These are phyloP conservation scores for Urtica urens DNA, from an alignment of 306 rosid species.

Conservation along the genomic window DNA sequence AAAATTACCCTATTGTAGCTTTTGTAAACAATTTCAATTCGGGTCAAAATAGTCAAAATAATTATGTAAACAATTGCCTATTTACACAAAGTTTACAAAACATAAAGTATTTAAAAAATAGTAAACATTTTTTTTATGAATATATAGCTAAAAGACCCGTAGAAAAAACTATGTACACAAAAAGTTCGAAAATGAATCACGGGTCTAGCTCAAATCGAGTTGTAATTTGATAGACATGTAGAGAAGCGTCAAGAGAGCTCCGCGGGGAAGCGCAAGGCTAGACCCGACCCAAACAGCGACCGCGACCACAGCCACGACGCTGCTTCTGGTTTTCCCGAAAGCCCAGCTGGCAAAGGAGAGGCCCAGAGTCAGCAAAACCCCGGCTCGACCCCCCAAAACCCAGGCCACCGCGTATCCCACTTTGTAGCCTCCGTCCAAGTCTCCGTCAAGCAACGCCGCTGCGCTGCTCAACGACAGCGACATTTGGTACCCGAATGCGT, in stretches of 20 bases:
- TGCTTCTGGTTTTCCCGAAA: slow-evolving; percentile 87
- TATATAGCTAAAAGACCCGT: too few species aligned
- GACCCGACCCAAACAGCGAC: slow-evolving; percentile 84
- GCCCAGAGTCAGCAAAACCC: slow-evolving; percentile 63
- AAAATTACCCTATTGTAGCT: too few species aligned
- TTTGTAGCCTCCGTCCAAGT: slow-evolving; percentile 63
- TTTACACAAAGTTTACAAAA: too few species aligned
- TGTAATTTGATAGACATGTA: slow-evolving; percentile 88
- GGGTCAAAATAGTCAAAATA: too few species aligned
- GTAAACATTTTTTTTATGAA: too few species aligned
- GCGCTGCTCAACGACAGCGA: slow-evolving; percentile 71
- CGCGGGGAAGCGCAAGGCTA: slow-evolving; percentile 64
- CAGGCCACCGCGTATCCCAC: slow-evolving; percentile 65
- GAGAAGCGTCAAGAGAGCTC: slow-evolving; percentile 71
- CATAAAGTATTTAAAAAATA: too few species aligned
- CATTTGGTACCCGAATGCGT: slow-evolving; percentile 44
- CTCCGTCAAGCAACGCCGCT: slow-evolving; percentile 56
- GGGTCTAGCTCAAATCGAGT: slow-evolving; percentile 27
- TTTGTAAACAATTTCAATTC: too few species aligned
- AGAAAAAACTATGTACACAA: too few species aligned
- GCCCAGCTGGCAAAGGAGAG: slow-evolving; percentile 83
- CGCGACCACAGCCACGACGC: slow-evolving; percentile 56
- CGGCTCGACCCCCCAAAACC: slow-evolving; percentile 75
- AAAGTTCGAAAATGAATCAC: slow-evolving; percentile 7
- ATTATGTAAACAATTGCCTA: too few species aligned